Base-by-base conservation (phyloP, 1,284 basidiomycete genomes). In the Vanrija pseudolonga region DNA sequence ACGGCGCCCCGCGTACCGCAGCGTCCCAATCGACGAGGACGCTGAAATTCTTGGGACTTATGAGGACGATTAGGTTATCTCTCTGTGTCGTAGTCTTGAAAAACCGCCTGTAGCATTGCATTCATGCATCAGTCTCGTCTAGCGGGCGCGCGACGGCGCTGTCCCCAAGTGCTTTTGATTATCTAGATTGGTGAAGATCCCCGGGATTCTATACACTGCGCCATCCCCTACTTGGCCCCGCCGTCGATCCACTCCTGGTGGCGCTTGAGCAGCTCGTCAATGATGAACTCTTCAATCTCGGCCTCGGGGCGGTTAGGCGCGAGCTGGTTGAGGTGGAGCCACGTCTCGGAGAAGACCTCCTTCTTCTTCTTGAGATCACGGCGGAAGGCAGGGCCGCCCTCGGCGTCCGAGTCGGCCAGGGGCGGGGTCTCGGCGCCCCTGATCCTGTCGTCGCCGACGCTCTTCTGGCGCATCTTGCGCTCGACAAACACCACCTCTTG, bases 211-310 rank as follows among this genome's bases (percentile, higher is more conserved):
- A 23, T 45, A 9, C 26, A 23, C 24, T 45, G 19, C 19, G 12
- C 14, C 32, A 4, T 18, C 38, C 19, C 19, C n/a, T 40, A 14
- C 40, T 42, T 18, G 12, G 14, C 40, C 8, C 40, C 47, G 7
- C 32, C 42, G 17, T 36, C 54, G 23, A 83, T 78, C 91, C 92
- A 97, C 38, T 68, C 74, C 11, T 79, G 76, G 74, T 98, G 95
- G 63, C 89, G 80, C 59, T 74, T 77, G 5, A 88, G 82, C 49
- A 98, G 78, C 69, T 90, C 87, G 1, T 68, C 72, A 1, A 98
- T 80, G 59, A 98, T 97, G 55, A 92, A 85, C 71, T 95, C 89
- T 72, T 98, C 95, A 48, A 98, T 95, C 78, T 98, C 75, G 19
- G 69, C 57, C 32, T 72, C 72, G 8, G 69, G 68, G 22, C 53